Percentiles rank a stretch among this genome's conserved stretches.
These are phyloP conservation scores for Racocetra persica DNA, from an alignment of 371 early-diverging fungal genomes.

Conservation along the genomic window DNA sequence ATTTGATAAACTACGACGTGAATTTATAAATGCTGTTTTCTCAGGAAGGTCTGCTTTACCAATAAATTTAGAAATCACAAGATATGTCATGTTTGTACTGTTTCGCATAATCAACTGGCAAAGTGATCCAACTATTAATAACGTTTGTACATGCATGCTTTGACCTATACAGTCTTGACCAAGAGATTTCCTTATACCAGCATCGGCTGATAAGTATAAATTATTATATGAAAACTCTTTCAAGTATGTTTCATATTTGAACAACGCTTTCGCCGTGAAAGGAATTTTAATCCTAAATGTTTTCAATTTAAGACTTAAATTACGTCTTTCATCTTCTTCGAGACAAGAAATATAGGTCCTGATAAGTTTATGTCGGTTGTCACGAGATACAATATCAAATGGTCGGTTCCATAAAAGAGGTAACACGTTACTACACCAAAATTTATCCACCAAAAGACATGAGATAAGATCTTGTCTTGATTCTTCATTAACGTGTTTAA, in stretches of 20 bases:
- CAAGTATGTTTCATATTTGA: constrained; percentile 7
- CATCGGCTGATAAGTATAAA: constrained; percentile 10
- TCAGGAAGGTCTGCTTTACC: not conserved
- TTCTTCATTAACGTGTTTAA: not conserved
- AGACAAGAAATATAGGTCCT: constrained; percentile 19
- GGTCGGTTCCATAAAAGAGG: constrained; percentile 24
- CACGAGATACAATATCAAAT: constrained; percentile 12
- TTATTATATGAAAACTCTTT: constrained; percentile 3
- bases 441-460: constrained; percentile 23
- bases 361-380: constrained; percentile 2
- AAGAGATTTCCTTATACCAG: constrained; percentile 15
- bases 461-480: not conserved
- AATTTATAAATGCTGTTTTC: not conserved
- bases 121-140: not conserved
- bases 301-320: not conserved
- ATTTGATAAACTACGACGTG: not conserved
- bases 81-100: not conserved
- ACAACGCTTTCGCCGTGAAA: not conserved
- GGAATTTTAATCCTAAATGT: not conserved
- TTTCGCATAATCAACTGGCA: not conserved
- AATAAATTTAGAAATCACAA: not conserved
- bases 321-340: not conserved
- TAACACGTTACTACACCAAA: constrained; percentile 22
- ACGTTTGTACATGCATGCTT: not conserved
- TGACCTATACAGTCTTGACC: not conserved